These are phyloP conservation scores for Paulownia fortunei DNA, from an alignment of 257 asterid genomes.

Conservation along the genomic window DNA sequence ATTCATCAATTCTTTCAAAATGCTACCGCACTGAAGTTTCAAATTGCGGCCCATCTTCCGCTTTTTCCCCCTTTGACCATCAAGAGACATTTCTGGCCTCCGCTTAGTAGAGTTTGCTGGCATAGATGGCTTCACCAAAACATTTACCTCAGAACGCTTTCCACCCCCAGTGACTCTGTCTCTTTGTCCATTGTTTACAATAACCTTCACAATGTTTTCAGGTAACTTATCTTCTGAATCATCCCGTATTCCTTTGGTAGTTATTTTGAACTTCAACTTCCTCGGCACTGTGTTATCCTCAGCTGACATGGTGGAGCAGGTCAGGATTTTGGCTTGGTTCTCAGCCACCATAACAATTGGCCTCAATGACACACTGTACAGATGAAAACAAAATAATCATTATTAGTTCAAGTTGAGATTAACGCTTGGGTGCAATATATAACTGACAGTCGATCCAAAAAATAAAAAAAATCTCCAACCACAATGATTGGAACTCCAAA, in stretches of 20 bases:
- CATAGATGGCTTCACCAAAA: conserved; percentile 33
- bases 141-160: conserved; percentile 31
- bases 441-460: neutral
- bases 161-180: neutral
- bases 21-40: conserved; percentile 53
- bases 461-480: neutral
- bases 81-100: conserved; percentile 39
- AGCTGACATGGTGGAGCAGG: conserved; percentile 38
- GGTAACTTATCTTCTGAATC: conserved; percentile 37
- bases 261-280: conserved; percentile 56
- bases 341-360: conserved; percentile 25
- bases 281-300: conserved; percentile 33
- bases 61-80: conserved; percentile 48
- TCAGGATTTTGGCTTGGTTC: conserved; percentile 14
- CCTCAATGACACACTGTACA: conserved; percentile 16
- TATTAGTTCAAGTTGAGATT: neutral
- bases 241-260: conserved; percentile 40
- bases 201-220: conserved; percentile 25
- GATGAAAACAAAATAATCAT: neutral
- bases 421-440: neutral
- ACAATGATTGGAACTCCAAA: neutral
- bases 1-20: conserved; percentile 56
- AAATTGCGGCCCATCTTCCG: conserved; percentile 58
- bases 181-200: conserved; percentile 21
- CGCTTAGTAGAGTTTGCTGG: conserved; percentile 52